phyloP scores from a whole-genome alignment of 495 filamentous ascomycete species.

The Cercophora newfieldiana region DNA sequence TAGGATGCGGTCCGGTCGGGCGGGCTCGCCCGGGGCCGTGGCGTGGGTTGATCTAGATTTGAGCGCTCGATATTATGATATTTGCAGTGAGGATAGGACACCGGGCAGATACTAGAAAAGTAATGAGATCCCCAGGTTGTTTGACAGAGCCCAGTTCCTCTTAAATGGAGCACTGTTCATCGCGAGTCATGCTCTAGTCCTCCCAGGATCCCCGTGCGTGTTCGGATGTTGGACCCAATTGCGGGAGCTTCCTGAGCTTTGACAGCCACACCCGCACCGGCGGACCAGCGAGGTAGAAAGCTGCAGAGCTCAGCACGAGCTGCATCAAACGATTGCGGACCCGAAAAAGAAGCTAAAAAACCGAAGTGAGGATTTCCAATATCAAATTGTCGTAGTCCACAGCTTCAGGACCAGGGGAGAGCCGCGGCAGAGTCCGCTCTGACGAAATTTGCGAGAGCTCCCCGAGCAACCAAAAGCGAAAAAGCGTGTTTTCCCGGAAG shows the following conservation, averaged over 20 bases:
- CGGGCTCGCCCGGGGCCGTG: neutral
- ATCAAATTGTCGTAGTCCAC: neutral
- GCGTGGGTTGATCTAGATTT: neutral
- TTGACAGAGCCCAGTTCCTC: neutral
- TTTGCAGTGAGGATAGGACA: neutral
- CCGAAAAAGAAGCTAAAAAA: neutral
- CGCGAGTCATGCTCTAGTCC: neutral
- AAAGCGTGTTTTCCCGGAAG: constrained; percentile 19
- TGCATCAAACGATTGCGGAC: neutral
- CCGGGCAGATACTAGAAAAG: neutral
- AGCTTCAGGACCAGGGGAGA: neutral
- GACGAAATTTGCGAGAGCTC: constrained; percentile 18
- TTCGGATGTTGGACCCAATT: neutral
- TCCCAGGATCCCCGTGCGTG: neutral
- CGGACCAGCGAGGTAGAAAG: neutral
- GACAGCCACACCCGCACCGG: neutral
- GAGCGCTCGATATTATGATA: neutral
- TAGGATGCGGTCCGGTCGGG: neutral
- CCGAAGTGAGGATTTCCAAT: neutral
- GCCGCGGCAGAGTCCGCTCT: constrained; percentile 1
- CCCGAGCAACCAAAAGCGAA: constrained; percentile 22
- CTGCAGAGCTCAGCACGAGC: neutral
- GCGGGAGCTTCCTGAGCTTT: neutral
- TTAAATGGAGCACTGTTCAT: too few species aligned
- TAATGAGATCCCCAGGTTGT: neutral